These are phyloP conservation scores for Spiraea crenata DNA, from an alignment of 331 rosid genomes.

Conservation along the genomic window DNA sequence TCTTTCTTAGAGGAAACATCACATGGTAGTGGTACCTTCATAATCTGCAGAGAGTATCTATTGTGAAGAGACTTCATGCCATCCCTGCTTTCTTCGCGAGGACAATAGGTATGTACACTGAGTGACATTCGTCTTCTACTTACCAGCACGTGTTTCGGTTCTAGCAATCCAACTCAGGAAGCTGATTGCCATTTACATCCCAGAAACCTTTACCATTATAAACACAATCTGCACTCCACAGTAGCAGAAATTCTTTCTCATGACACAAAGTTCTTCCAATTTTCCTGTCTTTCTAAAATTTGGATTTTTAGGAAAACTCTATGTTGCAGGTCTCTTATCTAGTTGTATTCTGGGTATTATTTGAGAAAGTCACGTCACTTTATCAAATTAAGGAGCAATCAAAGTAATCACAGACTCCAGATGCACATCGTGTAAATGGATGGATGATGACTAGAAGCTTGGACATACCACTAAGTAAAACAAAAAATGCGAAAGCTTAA, in stretches of 20 bases:
- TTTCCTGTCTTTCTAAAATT: neutral
- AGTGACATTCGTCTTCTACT: conserved; percentile 28
- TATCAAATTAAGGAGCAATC: conserved; percentile 18
- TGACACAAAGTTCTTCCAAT: neutral
- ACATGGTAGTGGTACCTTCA: conserved; percentile 3
- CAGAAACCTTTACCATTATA: conserved; percentile 18
- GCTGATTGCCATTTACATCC: conserved; percentile 22
- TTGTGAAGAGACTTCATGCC: conserved; percentile 22
- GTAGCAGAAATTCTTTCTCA: neutral
- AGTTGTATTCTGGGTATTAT: conserved; percentile 21
- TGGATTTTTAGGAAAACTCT: neutral
- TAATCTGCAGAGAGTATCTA: conserved; percentile 17
- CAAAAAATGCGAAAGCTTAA: neutral
- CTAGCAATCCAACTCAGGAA: conserved; percentile 14
- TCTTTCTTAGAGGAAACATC: conserved; percentile 4
- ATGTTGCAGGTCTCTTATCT: conserved; percentile 2
- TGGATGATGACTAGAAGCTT: conserved; percentile 20
- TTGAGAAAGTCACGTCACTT: conserved; percentile 19
- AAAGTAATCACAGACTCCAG: conserved; percentile 5
- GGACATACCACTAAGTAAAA: conserved; percentile 23
- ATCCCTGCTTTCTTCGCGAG: conserved; percentile 22
- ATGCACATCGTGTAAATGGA: conserved; percentile 10
- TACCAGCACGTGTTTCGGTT: conserved; percentile 18
- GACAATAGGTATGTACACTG: conserved; percentile 19
- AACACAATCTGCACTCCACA: conserved; percentile 24